phyloP scores from a whole-genome alignment of 768 basidiomycete species.

The Hypsizygus marmoreus region DNA sequence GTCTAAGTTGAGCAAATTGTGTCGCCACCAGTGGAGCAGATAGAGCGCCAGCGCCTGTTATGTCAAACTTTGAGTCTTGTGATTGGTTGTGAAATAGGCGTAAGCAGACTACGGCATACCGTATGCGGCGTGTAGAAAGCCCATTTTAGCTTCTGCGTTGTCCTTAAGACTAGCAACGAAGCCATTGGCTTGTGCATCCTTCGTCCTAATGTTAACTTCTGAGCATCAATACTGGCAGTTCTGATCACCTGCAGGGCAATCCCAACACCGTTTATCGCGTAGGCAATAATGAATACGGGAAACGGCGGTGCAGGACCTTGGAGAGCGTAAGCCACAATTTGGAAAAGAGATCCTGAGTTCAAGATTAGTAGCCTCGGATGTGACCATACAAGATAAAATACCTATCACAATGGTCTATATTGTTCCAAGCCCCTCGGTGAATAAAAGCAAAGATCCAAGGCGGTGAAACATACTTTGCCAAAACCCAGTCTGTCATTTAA shows the following conservation, averaged over 20 bases:
- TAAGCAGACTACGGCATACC: constrained; percentile 32
- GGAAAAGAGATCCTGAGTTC: constrained; percentile 40
- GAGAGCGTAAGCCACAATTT: constrained; percentile 47
- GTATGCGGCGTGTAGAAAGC: constrained; percentile 66
- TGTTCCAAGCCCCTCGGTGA: neutral
- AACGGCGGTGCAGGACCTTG: constrained; percentile 54
- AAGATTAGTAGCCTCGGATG: constrained; percentile 1
- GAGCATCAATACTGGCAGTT: neutral
- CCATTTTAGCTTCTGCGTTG: constrained; percentile 67
- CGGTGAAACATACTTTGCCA: constrained; percentile 26
- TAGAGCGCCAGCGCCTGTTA: constrained; percentile 63
- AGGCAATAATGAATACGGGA: constrained; percentile 47
- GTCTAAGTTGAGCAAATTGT: constrained; percentile 65
- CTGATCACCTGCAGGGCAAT: constrained; percentile 33
- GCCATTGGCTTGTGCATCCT: constrained; percentile 76
- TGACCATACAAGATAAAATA: constrained; percentile 4
- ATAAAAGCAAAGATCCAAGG: neutral
- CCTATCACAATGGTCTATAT: constrained; percentile 29
- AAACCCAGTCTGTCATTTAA: constrained; percentile 30
- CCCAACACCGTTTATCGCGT: constrained; percentile 31
- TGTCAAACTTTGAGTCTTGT: neutral
- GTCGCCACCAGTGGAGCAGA: constrained; percentile 77
- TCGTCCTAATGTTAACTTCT: neutral
- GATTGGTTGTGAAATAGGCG: neutral
- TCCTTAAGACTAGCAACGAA: constrained; percentile 62